Evolutionary conservation across 371 early-diverging fungal genomes (phyloP), one percentile per base, ranked within the genome.

Genomic region (Mortierella sp.): DNA sequence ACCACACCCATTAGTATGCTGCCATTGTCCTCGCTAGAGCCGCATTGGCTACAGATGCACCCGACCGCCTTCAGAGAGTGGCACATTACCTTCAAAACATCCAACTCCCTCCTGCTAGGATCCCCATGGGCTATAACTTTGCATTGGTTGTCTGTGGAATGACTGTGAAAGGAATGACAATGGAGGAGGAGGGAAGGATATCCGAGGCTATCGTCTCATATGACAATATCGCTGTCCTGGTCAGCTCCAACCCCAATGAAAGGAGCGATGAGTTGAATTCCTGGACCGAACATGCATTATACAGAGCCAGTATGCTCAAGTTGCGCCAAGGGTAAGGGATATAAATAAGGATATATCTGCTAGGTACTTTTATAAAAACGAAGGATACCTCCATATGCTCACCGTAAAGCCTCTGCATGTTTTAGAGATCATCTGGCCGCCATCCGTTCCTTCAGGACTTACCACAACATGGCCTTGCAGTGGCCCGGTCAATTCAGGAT

Each of bases 261-360:
- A 81, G 82, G 64, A 72, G 79, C 31, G 86, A 85, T 47, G 86
- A 89, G 60, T 72, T 90, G 47, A 74, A 84, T 29, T 87, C 89
- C 54, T 93, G 94, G 93, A 81, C 87, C 6, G 93, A 93, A 67
- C 88, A 89, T 54, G 90, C 91, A 7, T 83, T 93, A 64, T 93
- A 93, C 69, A 87, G 92, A 40, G 88, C 87, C 0, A 80, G 88
- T 7, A 78, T 92, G 66, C 70, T 91, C 42, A 84, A 88, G 49
- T 67, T 90, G 60, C 71, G 83, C 51, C 73, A 86, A 45, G 83
- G 85, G 89, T 88, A 88, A 71, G 71, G 66, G 29, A 53, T 22
- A 26, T 34, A 47, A 8, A 9, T 28, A 9, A 17, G 23, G 12
- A 12, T n/a, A n/a, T n/a, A n/a, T n/a, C n/a, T n/a, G n/a, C n/a